Evolutionary conservation across 139 green algal species (phyloP).

Genomic region (Axilococcus clingmanii): DNA sequence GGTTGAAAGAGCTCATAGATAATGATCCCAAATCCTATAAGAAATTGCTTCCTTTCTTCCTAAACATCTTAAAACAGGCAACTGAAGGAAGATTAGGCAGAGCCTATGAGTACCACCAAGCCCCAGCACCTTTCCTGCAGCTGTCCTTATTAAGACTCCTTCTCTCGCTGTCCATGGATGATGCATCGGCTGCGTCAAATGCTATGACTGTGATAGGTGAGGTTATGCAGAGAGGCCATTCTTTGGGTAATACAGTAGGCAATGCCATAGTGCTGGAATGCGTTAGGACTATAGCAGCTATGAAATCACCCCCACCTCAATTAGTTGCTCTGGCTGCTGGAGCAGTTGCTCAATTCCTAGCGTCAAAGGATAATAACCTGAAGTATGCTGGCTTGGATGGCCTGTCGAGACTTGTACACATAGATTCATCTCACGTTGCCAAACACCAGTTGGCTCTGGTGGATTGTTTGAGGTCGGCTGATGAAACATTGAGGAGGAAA

Average conservation of each 20-base stretch:
- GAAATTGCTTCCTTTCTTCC: constrained; percentile 83
- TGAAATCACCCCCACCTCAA: constrained; percentile 76
- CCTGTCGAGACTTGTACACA: constrained; percentile 65
- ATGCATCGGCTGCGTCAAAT: constrained; percentile 60
- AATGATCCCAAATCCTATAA: constrained; percentile 58
- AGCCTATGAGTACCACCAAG: constrained; percentile 87
- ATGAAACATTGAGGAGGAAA: constrained; percentile 90
- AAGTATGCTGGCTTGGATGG: constrained; percentile 80
- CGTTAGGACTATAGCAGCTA: constrained; percentile 73
- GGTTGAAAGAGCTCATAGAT: constrained; percentile 64
- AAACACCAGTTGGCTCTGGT: constrained; percentile 92
- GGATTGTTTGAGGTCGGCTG: constrained; percentile 91
- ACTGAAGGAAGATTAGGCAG: constrained; percentile 81
- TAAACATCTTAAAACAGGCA: constrained; percentile 93
- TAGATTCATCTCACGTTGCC: constrained; percentile 40
- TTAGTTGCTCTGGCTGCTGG: constrained; percentile 66
- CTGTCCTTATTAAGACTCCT: constrained; percentile 92
- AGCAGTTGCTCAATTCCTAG: constrained; percentile 69
- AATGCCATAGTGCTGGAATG: constrained; percentile 90
- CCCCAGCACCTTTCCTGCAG: constrained; percentile 96
- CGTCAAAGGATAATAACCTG: constrained; percentile 61
- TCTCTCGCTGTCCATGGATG: constrained; percentile 60
- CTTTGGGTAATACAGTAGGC: constrained; percentile 56
- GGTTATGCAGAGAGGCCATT: constrained; percentile 29
- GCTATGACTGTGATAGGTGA: constrained; percentile 78